phyloP scores from a whole-genome alignment of 2,329 filamentous ascomycete genomes.

The Endocalyx cinctus region DNA sequence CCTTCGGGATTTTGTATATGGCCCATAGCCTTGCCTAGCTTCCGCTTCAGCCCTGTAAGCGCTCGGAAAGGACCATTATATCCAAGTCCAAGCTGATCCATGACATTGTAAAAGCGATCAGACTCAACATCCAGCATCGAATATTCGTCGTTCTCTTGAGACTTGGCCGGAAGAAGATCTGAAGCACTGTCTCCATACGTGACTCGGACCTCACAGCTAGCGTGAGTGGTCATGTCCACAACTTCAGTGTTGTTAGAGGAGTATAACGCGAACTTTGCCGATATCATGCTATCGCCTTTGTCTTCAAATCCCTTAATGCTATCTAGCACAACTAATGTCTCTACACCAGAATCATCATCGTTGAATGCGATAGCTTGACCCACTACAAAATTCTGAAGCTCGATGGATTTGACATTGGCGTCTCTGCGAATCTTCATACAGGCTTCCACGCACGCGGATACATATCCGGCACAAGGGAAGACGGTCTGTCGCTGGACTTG shows the following conservation, averaged over 20 bases:
- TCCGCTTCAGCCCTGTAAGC: conserved; percentile 1
- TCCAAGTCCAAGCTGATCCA: conserved; percentile 1
- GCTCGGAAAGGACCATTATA: conserved; percentile 1
- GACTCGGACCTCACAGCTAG: background rate
- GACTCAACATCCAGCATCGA: conserved; percentile 1
- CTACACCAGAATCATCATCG: background rate
- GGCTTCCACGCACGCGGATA: conserved; percentile 5
- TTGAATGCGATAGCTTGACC: background rate
- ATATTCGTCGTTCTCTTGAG: background rate
- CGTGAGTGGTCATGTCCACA: background rate
- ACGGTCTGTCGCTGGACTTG: conserved; percentile 8
- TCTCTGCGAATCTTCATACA: background rate
- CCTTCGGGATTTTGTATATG: background rate
- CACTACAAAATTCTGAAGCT: background rate
- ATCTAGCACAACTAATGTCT: background rate
- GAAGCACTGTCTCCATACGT: background rate
- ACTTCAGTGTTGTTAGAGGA: background rate
- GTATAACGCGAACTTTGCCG: background rate
- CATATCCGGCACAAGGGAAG: conserved; percentile 11
- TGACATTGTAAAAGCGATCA: background rate
- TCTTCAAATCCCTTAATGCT: background rate
- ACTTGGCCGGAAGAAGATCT: no score
- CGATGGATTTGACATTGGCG: background rate
- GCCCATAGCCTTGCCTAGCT: conserved; percentile 1
- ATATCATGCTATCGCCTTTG: background rate